Conservation (phyloP, 2,329 filamentous ascomycete genomes). For the Aspergillus oerlinghausenensis region DNA sequence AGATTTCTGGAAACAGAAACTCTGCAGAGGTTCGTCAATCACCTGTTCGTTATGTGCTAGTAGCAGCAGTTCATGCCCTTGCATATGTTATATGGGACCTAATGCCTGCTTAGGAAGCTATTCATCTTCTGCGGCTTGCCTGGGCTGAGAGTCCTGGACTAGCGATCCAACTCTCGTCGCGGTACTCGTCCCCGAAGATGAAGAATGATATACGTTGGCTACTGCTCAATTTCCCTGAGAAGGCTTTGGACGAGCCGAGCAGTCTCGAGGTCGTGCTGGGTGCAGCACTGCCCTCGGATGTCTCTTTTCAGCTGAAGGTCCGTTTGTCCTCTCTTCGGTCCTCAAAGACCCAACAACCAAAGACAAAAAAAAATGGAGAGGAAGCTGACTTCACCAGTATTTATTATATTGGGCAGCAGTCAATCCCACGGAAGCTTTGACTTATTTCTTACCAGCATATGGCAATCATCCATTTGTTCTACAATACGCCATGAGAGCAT, state of each 20-base stretch:
- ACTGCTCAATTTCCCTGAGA: constrained; percentile 77
- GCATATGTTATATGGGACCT: constrained; percentile 1
- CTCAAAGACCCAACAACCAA: neutral
- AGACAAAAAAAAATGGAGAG: neutral
- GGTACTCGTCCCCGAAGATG: constrained; percentile 73
- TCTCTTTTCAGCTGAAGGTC: constrained; percentile 81
- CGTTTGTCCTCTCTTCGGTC: constrained; percentile 2
- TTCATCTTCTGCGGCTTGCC: constrained; percentile 69
- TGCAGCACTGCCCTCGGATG: constrained; percentile 68
- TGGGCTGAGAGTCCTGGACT: constrained; percentile 83
- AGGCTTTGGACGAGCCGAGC: constrained; percentile 73
- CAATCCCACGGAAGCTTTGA: constrained; percentile 88
- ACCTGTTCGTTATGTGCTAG: neutral
- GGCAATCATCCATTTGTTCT: constrained; percentile 87
- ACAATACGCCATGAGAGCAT: constrained; percentile 91
- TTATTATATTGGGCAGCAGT: constrained; percentile 89
- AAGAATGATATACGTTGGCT: constrained; percentile 72
- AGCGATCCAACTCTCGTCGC: constrained; percentile 75
- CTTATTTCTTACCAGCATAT: constrained; percentile 87
- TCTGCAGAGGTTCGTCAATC: constrained; percentile 34
- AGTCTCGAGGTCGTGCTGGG: constrained; percentile 80
- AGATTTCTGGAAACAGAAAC: constrained; percentile 40
- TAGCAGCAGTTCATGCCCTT: neutral
- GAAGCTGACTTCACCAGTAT: constrained; percentile 52
- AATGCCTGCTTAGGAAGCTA: constrained; percentile 45